Evolutionary conservation across 1,284 basidiomycete genomes (phyloP), one percentile per base, ranked within the genome.

Genomic region (Melampsora larici-populina): DNA sequence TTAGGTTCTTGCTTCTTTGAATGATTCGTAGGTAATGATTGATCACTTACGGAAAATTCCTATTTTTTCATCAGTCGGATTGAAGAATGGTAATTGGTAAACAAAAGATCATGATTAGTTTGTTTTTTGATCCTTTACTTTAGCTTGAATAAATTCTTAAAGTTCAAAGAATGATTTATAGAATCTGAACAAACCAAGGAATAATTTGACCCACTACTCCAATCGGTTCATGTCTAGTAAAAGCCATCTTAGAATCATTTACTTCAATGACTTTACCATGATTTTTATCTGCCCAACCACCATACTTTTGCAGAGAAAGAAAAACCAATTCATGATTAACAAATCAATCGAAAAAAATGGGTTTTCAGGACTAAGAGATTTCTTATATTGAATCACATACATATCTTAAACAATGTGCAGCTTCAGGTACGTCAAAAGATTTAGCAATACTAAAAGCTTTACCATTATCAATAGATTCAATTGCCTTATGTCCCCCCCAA

Each of bases 131-230:
- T n/a, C n/a, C n/a, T n/a, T n/a, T n/a, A n/a, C n/a, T n/a, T n/a
- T n/a, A n/a, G n/a, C n/a, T n/a, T n/a, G n/a, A n/a, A n/a, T n/a
- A n/a, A n/a, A n/a, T n/a, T n/a, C n/a, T n/a, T n/a, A n/a, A n/a
- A n/a, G n/a, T n/a, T n/a, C n/a, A n/a, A n/a, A n/a, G n/a, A n/a
- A n/a, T n/a, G n/a, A n/a, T n/a, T n/a, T n/a, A n/a, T n/a, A 46
- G n/a, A 29, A 7, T 17, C 7, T 2, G 33, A 17, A 68, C 79
- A 74, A 78, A 80, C 82, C 79, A 80, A 58, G 79, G 91, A 81
- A 93, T 92, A 83, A 94, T 94, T 85, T 93, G 91, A 11, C 91
- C 93, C 81, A 91, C 94, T 78, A 97, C 94, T 81, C 96, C 95
- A 81, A 97, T 90, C 21, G 96, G 94, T 85, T 98, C 95, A 84